A percentile compares a stretch with the other conserved stretches of the same genome.
Conservation (phyloP, 257 asterid genomes). For the Scutellaria galericulata region DNA sequence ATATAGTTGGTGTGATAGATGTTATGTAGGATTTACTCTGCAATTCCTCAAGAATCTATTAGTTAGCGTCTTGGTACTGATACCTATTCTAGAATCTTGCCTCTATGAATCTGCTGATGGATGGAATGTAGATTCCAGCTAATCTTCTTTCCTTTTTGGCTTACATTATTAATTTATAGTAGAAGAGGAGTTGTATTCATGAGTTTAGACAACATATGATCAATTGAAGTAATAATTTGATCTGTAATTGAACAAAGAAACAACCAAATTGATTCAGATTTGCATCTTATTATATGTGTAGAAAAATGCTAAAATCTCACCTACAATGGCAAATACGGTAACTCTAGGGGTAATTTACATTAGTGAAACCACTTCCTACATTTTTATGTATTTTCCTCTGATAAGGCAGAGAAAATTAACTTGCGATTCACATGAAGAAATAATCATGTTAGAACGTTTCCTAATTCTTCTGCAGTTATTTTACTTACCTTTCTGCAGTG, state of each 20-base stretch:
- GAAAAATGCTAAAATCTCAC: slow-evolving; percentile 23
- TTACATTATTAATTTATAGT: neutral
- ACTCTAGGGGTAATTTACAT: slow-evolving; percentile 10
- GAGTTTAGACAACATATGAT: slow-evolving; percentile 2
- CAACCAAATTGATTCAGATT: neutral
- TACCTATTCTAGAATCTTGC: neutral
- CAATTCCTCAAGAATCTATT: neutral
- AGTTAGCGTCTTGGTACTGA: neutral
- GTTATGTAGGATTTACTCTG: neutral
- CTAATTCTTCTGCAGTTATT: slow-evolving; percentile 17
- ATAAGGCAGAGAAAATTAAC: slow-evolving; percentile 1
- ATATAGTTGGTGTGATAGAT: neutral
- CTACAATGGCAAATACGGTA: slow-evolving; percentile 5
- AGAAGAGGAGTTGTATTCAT: slow-evolving; percentile 11
- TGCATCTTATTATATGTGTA: slow-evolving; percentile 11
- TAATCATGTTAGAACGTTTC: neutral
- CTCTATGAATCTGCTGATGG: neutral
- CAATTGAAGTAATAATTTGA: neutral
- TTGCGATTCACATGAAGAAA: neutral
- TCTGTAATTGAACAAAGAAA: neutral
- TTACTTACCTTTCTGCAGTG: slow-evolving; percentile 2
- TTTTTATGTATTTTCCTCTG: neutral
- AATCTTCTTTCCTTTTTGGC: neutral
- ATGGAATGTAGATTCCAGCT: neutral
- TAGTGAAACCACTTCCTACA: slow-evolving; percentile 7